Base-by-base conservation (phyloP, 768 basidiomycete genomes). In the Mycena polygramma region DNA sequence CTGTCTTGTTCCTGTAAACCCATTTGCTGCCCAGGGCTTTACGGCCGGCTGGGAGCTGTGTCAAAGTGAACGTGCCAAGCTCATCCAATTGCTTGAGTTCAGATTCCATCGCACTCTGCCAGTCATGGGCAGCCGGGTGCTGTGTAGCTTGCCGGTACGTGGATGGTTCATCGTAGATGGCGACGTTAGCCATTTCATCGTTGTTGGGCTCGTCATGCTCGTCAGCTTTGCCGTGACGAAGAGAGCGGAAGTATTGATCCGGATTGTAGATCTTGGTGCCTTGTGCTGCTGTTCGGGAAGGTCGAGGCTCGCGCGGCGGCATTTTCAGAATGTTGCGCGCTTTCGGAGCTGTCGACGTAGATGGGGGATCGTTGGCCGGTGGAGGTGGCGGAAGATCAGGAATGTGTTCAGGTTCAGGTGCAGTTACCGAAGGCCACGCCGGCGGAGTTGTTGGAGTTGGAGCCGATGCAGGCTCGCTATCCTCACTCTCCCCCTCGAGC, bases 401-500 rank as follows among this genome's bases (percentile, higher is more conserved):
- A 30, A 30, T 30, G n/a, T n/a, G n/a, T n/a, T n/a, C n/a, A n/a
- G n/a, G n/a, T n/a, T n/a, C n/a, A n/a, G n/a, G n/a, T n/a, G n/a
- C n/a, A n/a, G n/a, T n/a, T n/a, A n/a, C n/a, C 30, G 30, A 6
- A 30, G 30, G 30, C 30, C 30, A 3, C 30, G 30, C 30, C 30
- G 30, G 30, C 6, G 30, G 30, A 30, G 30, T 30, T 3, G 30
- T 3, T 3, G 30, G 30, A 30, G 30, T 54, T 7, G 35, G 53
- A 54, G 7, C 20, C 13, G 53, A 37, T 36, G 17, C 35, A 20
- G 35, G 53, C 35, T 53, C 52, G 52, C 14, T 53, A 53, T 7
- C 17, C 5, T 57, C 10, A 15, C 22, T 57, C 64, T 66, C 64
- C 64, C 64, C 64, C 64, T 66, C 64, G 64, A 66, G 64, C 64